Percentiles rank a stretch among this genome's conserved stretches.
Evolutionary conservation across 192 early-diverging fungal species (phyloP).

Genomic region (Linnemannia elongata): DNA sequence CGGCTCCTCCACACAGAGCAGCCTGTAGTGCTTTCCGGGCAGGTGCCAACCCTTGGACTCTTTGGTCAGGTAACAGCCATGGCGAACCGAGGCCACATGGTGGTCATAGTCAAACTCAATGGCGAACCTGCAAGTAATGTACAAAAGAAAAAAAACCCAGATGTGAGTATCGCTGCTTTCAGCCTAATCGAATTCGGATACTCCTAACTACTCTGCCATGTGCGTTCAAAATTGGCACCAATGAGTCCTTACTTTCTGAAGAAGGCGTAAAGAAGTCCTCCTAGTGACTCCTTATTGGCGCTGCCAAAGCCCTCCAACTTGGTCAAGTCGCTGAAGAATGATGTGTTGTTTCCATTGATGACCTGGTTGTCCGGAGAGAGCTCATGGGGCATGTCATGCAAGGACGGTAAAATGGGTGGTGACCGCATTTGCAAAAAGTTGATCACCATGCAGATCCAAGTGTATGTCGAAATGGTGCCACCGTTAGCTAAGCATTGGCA

Average conservation of each 20-base stretch:
- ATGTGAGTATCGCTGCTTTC: neutral
- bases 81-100: conserved; percentile 84
- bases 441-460: conserved; percentile 94
- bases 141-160: neutral
- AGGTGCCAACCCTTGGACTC: conserved; percentile 90
- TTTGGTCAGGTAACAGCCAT: conserved; percentile 86
- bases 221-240: neutral
- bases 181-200: no score
- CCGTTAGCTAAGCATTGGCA: conserved; percentile 76
- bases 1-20: conserved; percentile 95
- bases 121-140: conserved; percentile 64
- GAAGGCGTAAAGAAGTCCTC: conserved; percentile 85
- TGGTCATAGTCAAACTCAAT: conserved; percentile 89
- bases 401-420: conserved; percentile 90
- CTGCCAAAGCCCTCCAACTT: conserved; percentile 75
- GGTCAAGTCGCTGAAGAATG: conserved; percentile 82
- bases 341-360: conserved; percentile 72
- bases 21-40: conserved; percentile 70
- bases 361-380: conserved; percentile 50
- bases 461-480: conserved; percentile 94
- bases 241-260: conserved; percentile 73
- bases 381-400: conserved; percentile 72
- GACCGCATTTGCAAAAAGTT: conserved; percentile 93
- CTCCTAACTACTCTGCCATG: no score
- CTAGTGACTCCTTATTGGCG: conserved; percentile 82